phyloP scores from a whole-genome alignment of 2,329 filamentous ascomycete genomes.

The Sporothrix luriei region DNA sequence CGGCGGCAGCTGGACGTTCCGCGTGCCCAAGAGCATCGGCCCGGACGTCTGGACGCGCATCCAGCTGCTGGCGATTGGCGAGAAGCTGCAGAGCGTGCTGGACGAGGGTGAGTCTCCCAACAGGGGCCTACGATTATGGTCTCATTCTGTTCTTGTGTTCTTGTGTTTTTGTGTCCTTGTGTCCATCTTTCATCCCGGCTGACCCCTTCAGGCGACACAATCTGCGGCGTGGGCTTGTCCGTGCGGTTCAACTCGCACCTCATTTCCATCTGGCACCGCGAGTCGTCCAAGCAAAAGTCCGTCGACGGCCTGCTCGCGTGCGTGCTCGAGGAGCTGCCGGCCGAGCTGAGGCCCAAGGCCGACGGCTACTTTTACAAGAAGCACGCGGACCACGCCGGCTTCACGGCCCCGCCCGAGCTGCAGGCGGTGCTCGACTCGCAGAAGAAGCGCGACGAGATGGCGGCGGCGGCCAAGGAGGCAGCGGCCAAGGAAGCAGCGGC shows the following conservation, averaged over 20 bases:
- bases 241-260: constrained; percentile 88
- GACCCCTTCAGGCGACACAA: constrained; percentile 67
- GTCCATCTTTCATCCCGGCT: neutral
- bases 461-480: constrained; percentile 34
- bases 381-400: constrained; percentile 84
- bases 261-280: constrained; percentile 91
- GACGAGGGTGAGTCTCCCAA: constrained; percentile 65
- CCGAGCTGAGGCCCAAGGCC: constrained; percentile 70
- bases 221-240: constrained; percentile 85
- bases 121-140: no score
- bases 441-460: constrained; percentile 49
- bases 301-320: constrained; percentile 72
- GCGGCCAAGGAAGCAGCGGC: neutral
- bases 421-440: constrained; percentile 61
- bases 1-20: constrained; percentile 91
- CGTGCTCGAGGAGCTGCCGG: constrained; percentile 72
- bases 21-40: constrained; percentile 74
- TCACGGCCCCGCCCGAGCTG: constrained; percentile 65
- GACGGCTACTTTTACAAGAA: constrained; percentile 83
- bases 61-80: constrained; percentile 79
- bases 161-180: no score
- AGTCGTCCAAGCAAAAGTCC: constrained; percentile 76
- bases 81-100: constrained; percentile 73
- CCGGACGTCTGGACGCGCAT: constrained; percentile 80
- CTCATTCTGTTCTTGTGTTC: no score